These are phyloP conservation scores for Xylaria nigripes DNA, from an alignment of 495 filamentous ascomycete genomes.

Conservation along the genomic window DNA sequence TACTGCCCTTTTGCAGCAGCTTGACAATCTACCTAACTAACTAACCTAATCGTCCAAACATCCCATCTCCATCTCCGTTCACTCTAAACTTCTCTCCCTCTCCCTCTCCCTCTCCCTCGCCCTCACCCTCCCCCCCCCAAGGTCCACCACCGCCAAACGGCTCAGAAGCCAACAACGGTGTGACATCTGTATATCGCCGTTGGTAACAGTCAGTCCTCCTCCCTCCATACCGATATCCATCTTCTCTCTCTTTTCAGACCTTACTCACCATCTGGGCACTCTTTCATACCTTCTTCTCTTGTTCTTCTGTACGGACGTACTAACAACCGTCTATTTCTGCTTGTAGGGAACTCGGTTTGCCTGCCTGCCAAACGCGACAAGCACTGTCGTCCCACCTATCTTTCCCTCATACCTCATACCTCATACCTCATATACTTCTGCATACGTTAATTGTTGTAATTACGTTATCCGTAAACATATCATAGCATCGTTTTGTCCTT, in stretches of 20 bases:
- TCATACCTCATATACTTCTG: not conserved
- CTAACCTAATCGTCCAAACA: constrained; percentile 11
- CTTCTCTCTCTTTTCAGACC: not conserved
- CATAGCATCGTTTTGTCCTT: not conserved
- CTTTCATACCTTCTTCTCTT: not conserved
- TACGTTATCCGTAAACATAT: not conserved
- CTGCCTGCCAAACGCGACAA: constrained; percentile 1
- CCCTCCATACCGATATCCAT: not conserved
- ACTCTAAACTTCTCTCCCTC: not conserved
- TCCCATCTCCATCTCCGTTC: constrained; percentile 16
- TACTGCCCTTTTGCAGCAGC: not conserved
- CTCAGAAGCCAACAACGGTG: constrained; percentile 5
- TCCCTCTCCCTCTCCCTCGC: no score
- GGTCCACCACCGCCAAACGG: constrained; percentile 7
- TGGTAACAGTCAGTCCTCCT: not conserved
- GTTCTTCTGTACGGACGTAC: not conserved
- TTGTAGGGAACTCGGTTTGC: no score
- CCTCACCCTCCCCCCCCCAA: no score
- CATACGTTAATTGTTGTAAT: not conserved
- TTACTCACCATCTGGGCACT: not conserved
- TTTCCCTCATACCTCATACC: not conserved
- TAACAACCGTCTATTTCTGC: no score
- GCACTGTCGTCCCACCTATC: not conserved
- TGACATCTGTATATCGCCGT: not conserved
- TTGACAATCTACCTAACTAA: not conserved